phyloP scores from a whole-genome alignment of 371 early-diverging fungal species.

The Mortierella sp. region DNA sequence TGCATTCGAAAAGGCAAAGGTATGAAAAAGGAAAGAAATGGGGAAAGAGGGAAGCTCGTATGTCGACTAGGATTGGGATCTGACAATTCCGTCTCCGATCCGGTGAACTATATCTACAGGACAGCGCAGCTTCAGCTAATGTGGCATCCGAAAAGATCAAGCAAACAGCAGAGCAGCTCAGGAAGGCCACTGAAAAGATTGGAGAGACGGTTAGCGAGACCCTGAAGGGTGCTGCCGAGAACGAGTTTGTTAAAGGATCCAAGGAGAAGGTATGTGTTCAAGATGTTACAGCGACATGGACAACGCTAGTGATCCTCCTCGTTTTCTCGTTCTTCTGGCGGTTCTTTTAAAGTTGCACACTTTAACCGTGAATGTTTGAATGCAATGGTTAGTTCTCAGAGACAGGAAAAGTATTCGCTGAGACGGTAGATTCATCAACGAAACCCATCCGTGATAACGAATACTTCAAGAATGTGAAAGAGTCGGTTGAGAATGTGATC shows the following conservation, averaged over 20 bases:
- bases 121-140: conserved; percentile 57
- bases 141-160: conserved; percentile 64
- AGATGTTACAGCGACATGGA: background rate
- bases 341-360: too few relatives aligned
- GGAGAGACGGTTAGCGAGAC: conserved; percentile 80
- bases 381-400: conserved; percentile 41
- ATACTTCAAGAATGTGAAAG: conserved; percentile 77
- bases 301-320: too few relatives aligned
- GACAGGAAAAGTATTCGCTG: conserved; percentile 53
- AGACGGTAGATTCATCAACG: conserved; percentile 71
- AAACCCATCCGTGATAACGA: conserved; percentile 83
- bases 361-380: too few relatives aligned
- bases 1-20: conserved; percentile 77
- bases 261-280: conserved; percentile 73
- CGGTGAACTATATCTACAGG: conserved; percentile 24
- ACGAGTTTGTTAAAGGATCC: conserved; percentile 83
- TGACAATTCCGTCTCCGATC: background rate
- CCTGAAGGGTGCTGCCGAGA: conserved; percentile 87
- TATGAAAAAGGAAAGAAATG: conserved; percentile 29
- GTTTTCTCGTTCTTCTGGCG: too few relatives aligned
- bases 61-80: conserved; percentile 1
- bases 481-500: conserved; percentile 75
- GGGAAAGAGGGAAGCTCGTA: conserved; percentile 3
- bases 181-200: conserved; percentile 79
- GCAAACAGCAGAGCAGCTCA: conserved; percentile 80